Percentiles rank a stretch among this genome's conserved stretches.
phyloP scores from a whole-genome alignment of 805 yeast genomes.

The Saturnispora serradocipensis region DNA sequence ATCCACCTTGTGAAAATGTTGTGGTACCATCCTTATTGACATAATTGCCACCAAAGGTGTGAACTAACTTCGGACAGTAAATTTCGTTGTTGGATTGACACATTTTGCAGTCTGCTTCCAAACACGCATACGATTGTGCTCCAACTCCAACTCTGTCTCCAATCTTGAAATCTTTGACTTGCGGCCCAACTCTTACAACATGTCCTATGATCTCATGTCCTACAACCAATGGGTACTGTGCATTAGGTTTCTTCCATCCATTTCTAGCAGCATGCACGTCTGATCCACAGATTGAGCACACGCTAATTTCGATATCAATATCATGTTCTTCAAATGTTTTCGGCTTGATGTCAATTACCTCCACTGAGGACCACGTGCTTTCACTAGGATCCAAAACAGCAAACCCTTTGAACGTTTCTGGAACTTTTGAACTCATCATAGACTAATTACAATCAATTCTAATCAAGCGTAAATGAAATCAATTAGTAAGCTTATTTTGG shows the following conservation, averaged over 20 bases:
- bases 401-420: constrained; percentile 32
- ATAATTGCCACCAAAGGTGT: constrained; percentile 29
- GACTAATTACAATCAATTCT: too few relatives aligned
- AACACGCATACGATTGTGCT: constrained; percentile 56
- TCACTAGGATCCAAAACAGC: constrained; percentile 28
- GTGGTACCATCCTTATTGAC: constrained; percentile 22
- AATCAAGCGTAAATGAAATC: too few relatives aligned
- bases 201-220: constrained; percentile 64
- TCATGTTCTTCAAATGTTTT: constrained; percentile 33
- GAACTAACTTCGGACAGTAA: constrained; percentile 29
- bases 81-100: constrained; percentile 46
- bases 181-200: constrained; percentile 50
- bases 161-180: constrained; percentile 40
- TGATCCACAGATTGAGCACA: constrained; percentile 52
- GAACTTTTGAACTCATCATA: constrained; percentile 15
- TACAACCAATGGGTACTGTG: constrained; percentile 28
- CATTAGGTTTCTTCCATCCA: constrained; percentile 38
- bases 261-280: constrained; percentile 43
- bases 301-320: constrained; percentile 35
- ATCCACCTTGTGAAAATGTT: constrained; percentile 51
- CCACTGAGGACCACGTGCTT: constrained; percentile 27
- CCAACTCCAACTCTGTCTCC: constrained; percentile 82
- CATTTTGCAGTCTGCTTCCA: constrained; percentile 39
- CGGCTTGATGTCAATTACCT: constrained; percentile 26
- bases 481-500: too few relatives aligned